Conservation (phyloP, 2,329 filamentous ascomycete genomes). For the Tolypocladium amazonense region DNA sequence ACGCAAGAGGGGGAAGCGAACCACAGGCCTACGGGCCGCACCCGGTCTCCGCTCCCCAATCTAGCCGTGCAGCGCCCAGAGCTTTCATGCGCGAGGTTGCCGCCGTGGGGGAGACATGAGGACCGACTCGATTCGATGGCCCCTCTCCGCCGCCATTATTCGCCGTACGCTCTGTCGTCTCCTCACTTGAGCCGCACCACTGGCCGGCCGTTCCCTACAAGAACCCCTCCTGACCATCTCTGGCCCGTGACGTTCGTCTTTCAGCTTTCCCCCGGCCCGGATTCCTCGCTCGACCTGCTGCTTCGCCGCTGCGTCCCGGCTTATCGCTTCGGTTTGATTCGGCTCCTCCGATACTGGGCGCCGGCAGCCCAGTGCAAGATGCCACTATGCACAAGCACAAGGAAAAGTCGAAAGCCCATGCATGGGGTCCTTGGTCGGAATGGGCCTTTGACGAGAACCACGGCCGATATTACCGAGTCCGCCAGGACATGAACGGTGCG, state of each 20-base stretch:
- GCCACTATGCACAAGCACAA: slow-evolving; percentile 18
- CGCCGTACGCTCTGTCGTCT: background rate
- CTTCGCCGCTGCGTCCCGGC: background rate
- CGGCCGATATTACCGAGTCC: slow-evolving; percentile 12
- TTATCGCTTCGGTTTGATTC: background rate
- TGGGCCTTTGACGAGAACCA: slow-evolving; percentile 12
- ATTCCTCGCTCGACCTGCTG: background rate
- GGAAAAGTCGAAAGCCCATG: slow-evolving; percentile 13
- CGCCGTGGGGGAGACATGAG: background rate
- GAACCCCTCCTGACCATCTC: slow-evolving; percentile 4
- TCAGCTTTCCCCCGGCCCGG: background rate
- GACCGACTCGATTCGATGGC: background rate
- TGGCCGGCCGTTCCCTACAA: slow-evolving; percentile 4
- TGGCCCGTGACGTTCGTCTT: background rate
- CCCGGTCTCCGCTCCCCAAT: background rate
- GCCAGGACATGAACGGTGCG: slow-evolving; percentile 14
- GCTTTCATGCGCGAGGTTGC: background rate
- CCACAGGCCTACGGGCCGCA: slow-evolving; percentile 1
- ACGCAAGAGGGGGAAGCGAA: slow-evolving; percentile 1
- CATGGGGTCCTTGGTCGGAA: slow-evolving; percentile 15
- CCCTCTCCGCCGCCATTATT: background rate
- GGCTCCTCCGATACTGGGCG: background rate
- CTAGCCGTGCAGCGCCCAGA: background rate
- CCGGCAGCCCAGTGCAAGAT: slow-evolving; percentile 11
- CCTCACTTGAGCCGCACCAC: slow-evolving; percentile 3